Base-by-base conservation (phyloP, 1,284 basidiomycete genomes). In the Sanghuangporus sanghuang region DNA sequence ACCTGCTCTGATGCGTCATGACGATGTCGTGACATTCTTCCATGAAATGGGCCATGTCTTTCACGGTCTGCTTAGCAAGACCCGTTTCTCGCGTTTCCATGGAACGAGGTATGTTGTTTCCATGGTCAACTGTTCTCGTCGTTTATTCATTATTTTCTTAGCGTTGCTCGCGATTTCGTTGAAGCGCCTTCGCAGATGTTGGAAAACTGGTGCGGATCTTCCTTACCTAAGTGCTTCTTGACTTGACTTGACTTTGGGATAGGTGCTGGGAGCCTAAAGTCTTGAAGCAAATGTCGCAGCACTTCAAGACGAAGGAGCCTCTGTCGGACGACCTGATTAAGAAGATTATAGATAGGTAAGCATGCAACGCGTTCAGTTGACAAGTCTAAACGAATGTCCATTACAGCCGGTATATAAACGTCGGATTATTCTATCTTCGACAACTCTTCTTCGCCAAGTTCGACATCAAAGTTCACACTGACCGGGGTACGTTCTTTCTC, bases 151-250 rank as follows among this genome's bases (percentile, higher is more conserved):
- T 48, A 60, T 60, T 14, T 66, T 44, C 62, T 71, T 68, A 84
- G 82, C 49, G 90, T 92, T 40, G 89, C 88, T 1, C 73, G 88
- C 14, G 93, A 95, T 75, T 95, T 95, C 68, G 92, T 92, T 6
- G 92, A 94, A 74, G 90, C 91, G 0, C 93, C 92, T 0, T 89
- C 86, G 18, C 92, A 95, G 76, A 94, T 95, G 93, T 78, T 95
- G 65, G 93, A 95, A 76, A 93, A 95, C 72, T 95, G 92, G 93
- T 86, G 53, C 7, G 77, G 65, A 18, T 14, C 52, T 35, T 32
- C 32, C 18, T 23, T 40, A 38, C 12, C 36, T 16, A 48, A 61
- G 16, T 9, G 14, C 54, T 46, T 16, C 21, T n/a, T 23, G 21
- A 46, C 8, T 18, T 44, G n/a, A 57, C 21, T 57, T n/a, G n/a